phyloP scores from a whole-genome alignment of 148 eudicot species.

The Rhododendron vialii region DNA sequence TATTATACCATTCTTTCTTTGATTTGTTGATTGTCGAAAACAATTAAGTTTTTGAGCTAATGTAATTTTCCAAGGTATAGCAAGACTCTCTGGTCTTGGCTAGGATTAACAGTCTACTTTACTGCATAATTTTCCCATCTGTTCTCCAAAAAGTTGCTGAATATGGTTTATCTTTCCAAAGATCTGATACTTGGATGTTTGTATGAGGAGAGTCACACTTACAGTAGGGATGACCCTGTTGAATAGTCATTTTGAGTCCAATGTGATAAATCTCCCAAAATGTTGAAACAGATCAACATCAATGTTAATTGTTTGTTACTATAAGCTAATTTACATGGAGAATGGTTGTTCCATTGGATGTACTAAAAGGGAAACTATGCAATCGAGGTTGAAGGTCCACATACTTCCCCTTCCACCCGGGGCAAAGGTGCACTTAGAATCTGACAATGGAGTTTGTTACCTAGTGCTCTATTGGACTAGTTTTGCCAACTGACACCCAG shows the following conservation, averaged over 20 bases:
- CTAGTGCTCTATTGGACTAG: background rate
- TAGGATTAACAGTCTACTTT: background rate
- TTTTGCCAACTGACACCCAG: background rate
- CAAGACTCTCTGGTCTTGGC: background rate
- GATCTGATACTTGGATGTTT: background rate
- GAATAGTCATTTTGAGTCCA: background rate
- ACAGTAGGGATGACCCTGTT: background rate
- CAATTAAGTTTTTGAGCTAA: background rate
- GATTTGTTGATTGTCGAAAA: background rate
- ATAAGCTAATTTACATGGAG: background rate
- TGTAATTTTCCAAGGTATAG: background rate
- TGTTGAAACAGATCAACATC: background rate
- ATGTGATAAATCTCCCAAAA: background rate
- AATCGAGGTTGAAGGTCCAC: background rate
- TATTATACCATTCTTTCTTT: background rate
- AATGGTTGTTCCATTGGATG: background rate
- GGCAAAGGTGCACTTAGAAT: background rate
- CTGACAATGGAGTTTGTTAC: background rate
- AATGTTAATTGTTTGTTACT: background rate
- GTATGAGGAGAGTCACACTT: background rate
- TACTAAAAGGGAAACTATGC: background rate
- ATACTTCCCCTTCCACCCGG: background rate
- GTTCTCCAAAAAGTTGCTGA: background rate
- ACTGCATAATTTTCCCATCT: background rate
- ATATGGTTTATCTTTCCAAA: background rate